phyloP scores from a whole-genome alignment of 2,329 filamentous ascomycete species.

The Ophiosphaerella herpotricha region DNA sequence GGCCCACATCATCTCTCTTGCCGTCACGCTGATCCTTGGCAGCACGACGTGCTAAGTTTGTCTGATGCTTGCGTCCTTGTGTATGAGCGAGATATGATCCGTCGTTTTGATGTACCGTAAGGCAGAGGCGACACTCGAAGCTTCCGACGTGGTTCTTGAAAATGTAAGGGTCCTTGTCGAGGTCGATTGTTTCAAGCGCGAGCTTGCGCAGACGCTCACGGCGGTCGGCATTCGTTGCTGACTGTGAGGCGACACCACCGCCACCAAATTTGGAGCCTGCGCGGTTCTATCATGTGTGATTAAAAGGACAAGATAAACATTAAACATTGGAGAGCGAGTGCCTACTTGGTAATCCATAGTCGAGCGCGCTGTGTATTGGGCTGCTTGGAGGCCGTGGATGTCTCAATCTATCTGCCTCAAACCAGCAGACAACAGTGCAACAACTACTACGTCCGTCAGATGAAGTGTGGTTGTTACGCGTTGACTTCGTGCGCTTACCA shows the following conservation, averaged over 20 bases:
- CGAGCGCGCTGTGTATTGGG: background rate
- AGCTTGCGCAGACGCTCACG: conserved; percentile 97
- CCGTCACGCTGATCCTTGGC: conserved; percentile 95
- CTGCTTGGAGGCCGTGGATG: background rate
- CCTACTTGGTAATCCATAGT: conserved; percentile 59
- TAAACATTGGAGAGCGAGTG: conserved; percentile 1
- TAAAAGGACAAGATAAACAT: conserved; percentile 1
- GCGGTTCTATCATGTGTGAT: conserved; percentile 67
- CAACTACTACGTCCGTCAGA: background rate
- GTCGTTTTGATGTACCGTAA: conserved; percentile 98
- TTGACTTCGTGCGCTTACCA: conserved; percentile 15
- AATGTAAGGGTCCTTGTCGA: conserved; percentile 99
- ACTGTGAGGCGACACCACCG: conserved; percentile 91
- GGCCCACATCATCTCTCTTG: conserved; percentile 69
- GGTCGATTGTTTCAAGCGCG: conserved; percentile 96
- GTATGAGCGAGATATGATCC: conserved; percentile 98
- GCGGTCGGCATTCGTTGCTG: conserved; percentile 93
- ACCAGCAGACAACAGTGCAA: background rate
- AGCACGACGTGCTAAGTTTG: conserved; percentile 91
- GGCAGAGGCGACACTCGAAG: conserved; percentile 95
- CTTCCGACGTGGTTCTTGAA: conserved; percentile 99
- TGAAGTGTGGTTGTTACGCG: conserved; percentile 7
- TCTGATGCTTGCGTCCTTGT: conserved; percentile 98
- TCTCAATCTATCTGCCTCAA: background rate
- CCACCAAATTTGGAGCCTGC: conserved; percentile 98